phyloP scores from a whole-genome alignment of 495 filamentous ascomycete genomes.

The Jackrogersella minutella region DNA sequence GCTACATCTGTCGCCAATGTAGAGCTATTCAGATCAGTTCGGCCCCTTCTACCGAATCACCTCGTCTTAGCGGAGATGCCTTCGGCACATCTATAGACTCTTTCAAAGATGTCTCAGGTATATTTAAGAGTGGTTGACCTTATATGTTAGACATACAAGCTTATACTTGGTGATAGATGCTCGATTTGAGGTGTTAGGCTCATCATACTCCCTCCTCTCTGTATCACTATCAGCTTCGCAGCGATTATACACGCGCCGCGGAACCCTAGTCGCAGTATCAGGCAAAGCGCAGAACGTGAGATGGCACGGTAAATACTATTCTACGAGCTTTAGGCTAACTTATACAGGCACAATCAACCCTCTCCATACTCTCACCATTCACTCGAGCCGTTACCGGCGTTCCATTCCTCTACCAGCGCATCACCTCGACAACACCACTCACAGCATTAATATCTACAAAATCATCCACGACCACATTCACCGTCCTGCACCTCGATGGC shows the following conservation, averaged over 20 bases:
- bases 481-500: conserved; percentile 87
- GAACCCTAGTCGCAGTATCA: conserved; percentile 87
- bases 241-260: conserved; percentile 87
- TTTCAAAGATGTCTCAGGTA: conserved; percentile 51
- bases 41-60: conserved; percentile 59
- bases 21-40: conserved; percentile 63
- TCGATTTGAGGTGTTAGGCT: conserved; percentile 88
- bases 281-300: conserved; percentile 90
- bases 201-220: conserved; percentile 90
- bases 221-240: conserved; percentile 92
- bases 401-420: conserved; percentile 92
- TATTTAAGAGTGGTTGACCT: conserved; percentile 25
- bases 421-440: conserved; percentile 84
- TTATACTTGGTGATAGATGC: conserved; percentile 69
- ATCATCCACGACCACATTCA: conserved; percentile 82
- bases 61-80: conserved; percentile 53
- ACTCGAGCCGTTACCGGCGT: conserved; percentile 78
- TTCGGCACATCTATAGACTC: conserved; percentile 51
- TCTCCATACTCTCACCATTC: conserved; percentile 87
- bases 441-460: conserved; percentile 87
- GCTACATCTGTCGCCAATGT: conserved; percentile 57
- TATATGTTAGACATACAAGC: background rate
- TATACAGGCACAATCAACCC: conserved; percentile 75
- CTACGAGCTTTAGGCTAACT: conserved; percentile 5
- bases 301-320: background rate